A percentile compares a stretch with the other conserved stretches of the same genome.
Evolutionary conservation across 176 grass and related monocot species (phyloP).

Genomic region (Carex pumila): DNA sequence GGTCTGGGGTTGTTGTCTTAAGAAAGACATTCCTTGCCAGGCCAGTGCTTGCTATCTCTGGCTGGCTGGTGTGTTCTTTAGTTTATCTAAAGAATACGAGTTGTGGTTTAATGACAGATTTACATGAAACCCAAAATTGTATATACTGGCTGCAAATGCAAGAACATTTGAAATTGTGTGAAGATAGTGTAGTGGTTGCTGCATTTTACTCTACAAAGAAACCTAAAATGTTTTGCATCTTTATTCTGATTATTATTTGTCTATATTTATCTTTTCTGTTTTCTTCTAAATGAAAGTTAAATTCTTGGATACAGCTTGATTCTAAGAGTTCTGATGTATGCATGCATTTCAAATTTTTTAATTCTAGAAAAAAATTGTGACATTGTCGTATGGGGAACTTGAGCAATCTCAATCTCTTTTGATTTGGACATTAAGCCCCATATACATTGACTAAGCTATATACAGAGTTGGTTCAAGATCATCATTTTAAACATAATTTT

Average conservation of each 20-base stretch:
- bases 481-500: not conserved
- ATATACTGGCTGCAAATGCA: not conserved
- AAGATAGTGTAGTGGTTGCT: not conserved
- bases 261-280: not conserved
- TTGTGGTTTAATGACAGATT: not conserved
- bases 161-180: not conserved
- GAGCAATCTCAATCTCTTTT: not conserved
- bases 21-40: not conserved
- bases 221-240: not conserved
- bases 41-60: not conserved
- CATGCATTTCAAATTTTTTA: not conserved
- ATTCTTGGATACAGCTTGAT: not conserved
- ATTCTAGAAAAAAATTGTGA: not conserved
- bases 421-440: not conserved
- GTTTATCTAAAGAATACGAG: not conserved
- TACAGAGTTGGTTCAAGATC: not conserved
- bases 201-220: not conserved
- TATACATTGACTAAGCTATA: not conserved
- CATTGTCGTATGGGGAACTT: not conserved
- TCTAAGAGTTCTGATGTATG: not conserved
- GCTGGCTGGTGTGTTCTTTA: not conserved
- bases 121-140: not conserved
- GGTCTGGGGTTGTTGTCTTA: not conserved
- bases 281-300: not conserved
- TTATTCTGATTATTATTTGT: not conserved